A percentile compares a stretch with the other conserved stretches of the same genome.
These are phyloP conservation scores for Pleurotus citrinopileatus DNA, from an alignment of 768 basidiomycete genomes.

Conservation along the genomic window DNA sequence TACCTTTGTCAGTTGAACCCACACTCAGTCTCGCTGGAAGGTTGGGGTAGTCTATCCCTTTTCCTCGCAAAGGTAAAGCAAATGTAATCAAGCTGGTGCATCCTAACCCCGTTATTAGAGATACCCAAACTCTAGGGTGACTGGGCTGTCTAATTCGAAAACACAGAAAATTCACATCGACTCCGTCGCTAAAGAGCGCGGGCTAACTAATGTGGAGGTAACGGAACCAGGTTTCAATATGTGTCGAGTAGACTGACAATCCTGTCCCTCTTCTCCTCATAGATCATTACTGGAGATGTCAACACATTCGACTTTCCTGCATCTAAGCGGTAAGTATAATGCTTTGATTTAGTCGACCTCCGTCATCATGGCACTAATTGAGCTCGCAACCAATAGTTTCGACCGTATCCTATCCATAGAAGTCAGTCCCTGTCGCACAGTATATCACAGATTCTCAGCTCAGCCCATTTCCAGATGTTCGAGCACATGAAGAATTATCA, in stretches of 20 bases:
- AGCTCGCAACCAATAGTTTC: slow-evolving; percentile 41
- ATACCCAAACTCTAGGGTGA: slow-evolving; percentile 62
- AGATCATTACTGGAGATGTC: slow-evolving; percentile 71
- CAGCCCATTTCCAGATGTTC: slow-evolving; percentile 46
- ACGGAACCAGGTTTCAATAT: not conserved
- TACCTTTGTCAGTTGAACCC: not conserved
- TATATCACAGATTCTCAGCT: not conserved
- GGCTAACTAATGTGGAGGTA: slow-evolving; percentile 53
- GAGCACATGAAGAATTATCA: slow-evolving; percentile 80
- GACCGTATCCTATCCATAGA: slow-evolving; percentile 72
- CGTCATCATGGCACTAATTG: not conserved
- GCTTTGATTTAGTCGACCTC: not conserved
- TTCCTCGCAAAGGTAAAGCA: slow-evolving; percentile 54
- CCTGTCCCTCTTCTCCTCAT: not conserved
- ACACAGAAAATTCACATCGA: slow-evolving; percentile 71
- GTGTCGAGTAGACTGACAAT: not conserved
- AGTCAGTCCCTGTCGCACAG: slow-evolving; percentile 25
- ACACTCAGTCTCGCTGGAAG: slow-evolving; percentile 22
- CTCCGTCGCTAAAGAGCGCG: slow-evolving; percentile 40
- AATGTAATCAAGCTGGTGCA: not conserved
- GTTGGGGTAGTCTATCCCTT: slow-evolving; percentile 71
- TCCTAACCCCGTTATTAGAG: slow-evolving; percentile 37
- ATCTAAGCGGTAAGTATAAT: slow-evolving; percentile 39
- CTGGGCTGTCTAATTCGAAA: slow-evolving; percentile 62
- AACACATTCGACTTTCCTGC: slow-evolving; percentile 58